Evolutionary conservation across 2,329 filamentous ascomycete species (phyloP).

Genomic region (Phaeosphaeria sp.): DNA sequence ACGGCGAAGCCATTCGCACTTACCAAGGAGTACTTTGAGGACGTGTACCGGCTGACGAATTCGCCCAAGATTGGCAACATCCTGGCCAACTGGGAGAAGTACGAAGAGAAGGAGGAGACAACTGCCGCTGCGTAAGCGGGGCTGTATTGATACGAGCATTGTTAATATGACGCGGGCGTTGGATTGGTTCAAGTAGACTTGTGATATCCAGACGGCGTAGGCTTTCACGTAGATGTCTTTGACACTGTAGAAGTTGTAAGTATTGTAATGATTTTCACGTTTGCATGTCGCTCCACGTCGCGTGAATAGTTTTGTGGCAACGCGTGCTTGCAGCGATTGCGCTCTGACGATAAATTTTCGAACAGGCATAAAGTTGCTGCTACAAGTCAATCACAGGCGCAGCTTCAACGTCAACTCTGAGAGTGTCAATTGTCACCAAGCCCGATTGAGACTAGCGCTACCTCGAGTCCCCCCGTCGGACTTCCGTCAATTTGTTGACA

Average conservation of each 20-base stretch:
- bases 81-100: conserved; percentile 75
- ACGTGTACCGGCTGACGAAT: conserved; percentile 94
- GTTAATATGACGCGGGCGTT: conserved; percentile 15
- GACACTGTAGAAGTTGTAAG: conserved; percentile 2
- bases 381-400: no score
- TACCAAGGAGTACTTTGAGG: conserved; percentile 99
- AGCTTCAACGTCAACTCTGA: neutral
- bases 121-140: conserved; percentile 12
- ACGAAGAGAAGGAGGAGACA: conserved; percentile 49
- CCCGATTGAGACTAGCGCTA: neutral
- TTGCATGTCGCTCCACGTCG: no score
- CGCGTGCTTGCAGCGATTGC: neutral
- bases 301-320: no score
- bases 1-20: conserved; percentile 94
- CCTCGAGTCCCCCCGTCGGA: conserved; percentile 6
- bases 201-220: conserved; percentile 19
- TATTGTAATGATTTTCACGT: neutral
- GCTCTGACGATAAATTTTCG: no score
- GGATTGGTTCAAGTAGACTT: conserved; percentile 15
- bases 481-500: conserved; percentile 25
- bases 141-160: neutral
- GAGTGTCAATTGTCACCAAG: neutral
- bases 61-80: conserved; percentile 76
- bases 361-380: no score
- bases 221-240: neutral